These are phyloP conservation scores for Penstemon davidsonii DNA, from an alignment of 257 asterid species.

Conservation along the genomic window DNA sequence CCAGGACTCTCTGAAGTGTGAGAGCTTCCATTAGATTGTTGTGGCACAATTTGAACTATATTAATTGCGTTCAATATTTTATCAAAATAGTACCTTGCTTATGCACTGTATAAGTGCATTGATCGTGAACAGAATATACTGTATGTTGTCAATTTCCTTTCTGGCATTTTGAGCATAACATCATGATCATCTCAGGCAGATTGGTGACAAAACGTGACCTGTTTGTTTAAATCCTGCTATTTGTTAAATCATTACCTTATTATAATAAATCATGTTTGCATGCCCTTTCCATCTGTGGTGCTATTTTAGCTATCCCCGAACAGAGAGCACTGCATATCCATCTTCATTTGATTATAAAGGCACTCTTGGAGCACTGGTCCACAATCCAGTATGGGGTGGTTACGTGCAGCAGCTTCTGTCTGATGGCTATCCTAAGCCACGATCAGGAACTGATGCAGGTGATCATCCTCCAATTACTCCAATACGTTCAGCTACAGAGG, in stretches of 20 bases:
- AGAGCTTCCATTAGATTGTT: background rate
- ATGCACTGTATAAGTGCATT: conserved; percentile 2
- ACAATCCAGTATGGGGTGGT: conserved; percentile 63
- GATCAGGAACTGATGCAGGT: conserved; percentile 83
- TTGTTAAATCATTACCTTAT: conserved; percentile 14
- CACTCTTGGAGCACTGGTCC: conserved; percentile 60
- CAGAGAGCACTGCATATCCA: conserved; percentile 94
- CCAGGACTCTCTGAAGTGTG: background rate
- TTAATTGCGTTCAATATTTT: background rate
- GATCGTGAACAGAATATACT: conserved; percentile 1
- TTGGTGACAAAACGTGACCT: conserved; percentile 11
- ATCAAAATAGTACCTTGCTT: background rate
- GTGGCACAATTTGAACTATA: conserved; percentile 8
- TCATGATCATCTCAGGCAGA: conserved; percentile 11
- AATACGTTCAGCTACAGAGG: conserved; percentile 79
- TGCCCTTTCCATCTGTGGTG: conserved; percentile 25
- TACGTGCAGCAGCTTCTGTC: conserved; percentile 59
- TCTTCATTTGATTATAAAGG: conserved; percentile 84
- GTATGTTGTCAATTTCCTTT: conserved; percentile 8
- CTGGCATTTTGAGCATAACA: conserved; percentile 6
- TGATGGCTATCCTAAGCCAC: conserved; percentile 65
- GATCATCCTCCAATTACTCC: conserved; percentile 99
- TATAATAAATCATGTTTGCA: conserved; percentile 13
- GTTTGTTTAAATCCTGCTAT: conserved; percentile 6
- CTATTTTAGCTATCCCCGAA: conserved; percentile 76